Percentiles rank a stretch among this genome's conserved stretches.
phyloP scores from a whole-genome alignment of 1,284 basidiomycete species.

The Apiotrichum siamense region DNA sequence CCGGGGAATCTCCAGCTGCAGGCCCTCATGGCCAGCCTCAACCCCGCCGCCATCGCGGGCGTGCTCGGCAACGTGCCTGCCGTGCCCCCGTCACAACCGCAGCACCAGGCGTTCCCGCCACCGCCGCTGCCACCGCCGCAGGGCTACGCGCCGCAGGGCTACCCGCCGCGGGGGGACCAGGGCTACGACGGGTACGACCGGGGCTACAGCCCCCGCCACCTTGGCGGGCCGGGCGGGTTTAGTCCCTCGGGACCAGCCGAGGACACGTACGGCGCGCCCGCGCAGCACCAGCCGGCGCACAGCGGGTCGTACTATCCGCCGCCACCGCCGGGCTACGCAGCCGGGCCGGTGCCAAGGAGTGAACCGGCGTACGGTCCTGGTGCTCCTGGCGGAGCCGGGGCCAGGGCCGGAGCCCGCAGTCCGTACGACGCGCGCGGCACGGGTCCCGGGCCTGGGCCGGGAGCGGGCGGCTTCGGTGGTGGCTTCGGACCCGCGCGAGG shows the following conservation, averaged over 20 bases:
- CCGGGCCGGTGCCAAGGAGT: neutral
- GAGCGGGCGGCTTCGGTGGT: too few relatives aligned
- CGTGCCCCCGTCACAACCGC: neutral
- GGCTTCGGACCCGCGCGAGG: too few relatives aligned
- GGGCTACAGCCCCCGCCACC: too few relatives aligned
- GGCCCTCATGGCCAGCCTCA: constrained; percentile 37
- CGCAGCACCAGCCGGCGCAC: neutral
- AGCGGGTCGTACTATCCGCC: constrained; percentile 1
- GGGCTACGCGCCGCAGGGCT: neutral
- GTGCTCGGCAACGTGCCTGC: neutral
- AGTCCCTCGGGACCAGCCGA: too few relatives aligned
- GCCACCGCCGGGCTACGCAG: constrained; percentile 1
- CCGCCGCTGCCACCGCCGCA: neutral
- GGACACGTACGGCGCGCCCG: neutral
- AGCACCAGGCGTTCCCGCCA: neutral
- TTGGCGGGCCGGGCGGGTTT: too few relatives aligned
- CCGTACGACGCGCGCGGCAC: too few relatives aligned
- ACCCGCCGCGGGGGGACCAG: neutral
- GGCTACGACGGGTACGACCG: too few relatives aligned
- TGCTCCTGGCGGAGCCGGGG: neutral
- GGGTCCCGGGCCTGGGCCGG: too few relatives aligned
- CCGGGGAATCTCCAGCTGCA: constrained; percentile 38
- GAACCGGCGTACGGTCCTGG: too few relatives aligned
- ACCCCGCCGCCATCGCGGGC: constrained; percentile 23
- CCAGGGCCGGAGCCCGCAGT: neutral